A percentile compares a stretch with the other conserved stretches of the same genome.
These are phyloP conservation scores for Salinomyces thailandicus DNA, from an alignment of 2,329 filamentous ascomycete species.

Conservation along the genomic window DNA sequence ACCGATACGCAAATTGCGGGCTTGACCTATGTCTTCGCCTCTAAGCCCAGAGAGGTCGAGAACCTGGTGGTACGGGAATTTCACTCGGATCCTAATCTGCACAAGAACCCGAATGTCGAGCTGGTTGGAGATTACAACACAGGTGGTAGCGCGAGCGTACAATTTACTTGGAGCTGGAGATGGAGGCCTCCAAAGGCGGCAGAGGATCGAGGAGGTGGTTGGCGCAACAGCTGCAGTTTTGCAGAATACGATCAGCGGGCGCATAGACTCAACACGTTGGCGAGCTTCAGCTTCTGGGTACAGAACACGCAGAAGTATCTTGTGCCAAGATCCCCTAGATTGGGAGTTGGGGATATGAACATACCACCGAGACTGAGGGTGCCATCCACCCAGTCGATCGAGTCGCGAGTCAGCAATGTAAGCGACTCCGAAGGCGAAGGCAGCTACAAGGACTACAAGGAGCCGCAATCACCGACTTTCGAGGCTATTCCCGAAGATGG, in stretches of 20 bases:
- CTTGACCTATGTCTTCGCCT: constrained; percentile 84
- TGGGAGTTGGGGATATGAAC: constrained; percentile 25
- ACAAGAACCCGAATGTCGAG: constrained; percentile 93
- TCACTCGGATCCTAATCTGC: constrained; percentile 90
- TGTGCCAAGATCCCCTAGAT: constrained; percentile 52
- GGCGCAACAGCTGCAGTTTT: constrained; percentile 94
- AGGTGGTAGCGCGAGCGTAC: constrained; percentile 67
- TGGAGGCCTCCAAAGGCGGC: constrained; percentile 78
- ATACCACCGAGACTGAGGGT: constrained; percentile 58
- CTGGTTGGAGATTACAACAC: constrained; percentile 88
- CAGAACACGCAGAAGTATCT: constrained; percentile 44
- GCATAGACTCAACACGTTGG: constrained; percentile 77
- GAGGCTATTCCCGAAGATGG: constrained; percentile 40
- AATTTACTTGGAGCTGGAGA: constrained; percentile 94
- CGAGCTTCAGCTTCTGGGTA: constrained; percentile 92
- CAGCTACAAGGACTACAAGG: constrained; percentile 31
- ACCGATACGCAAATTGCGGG: constrained; percentile 73
- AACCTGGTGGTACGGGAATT: constrained; percentile 92
- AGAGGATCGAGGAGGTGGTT: constrained; percentile 81
- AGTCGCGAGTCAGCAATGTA: constrained; percentile 57
- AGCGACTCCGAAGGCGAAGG: constrained; percentile 54
- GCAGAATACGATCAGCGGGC: constrained; percentile 93
- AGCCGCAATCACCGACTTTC: constrained; percentile 38
- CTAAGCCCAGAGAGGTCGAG: constrained; percentile 76
- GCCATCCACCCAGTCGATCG: constrained; percentile 76